A percentile compares a stretch with the other conserved stretches of the same genome.
These are phyloP conservation scores for Baorangia bicolor DNA, from an alignment of 768 basidiomycete genomes.

Conservation along the genomic window DNA sequence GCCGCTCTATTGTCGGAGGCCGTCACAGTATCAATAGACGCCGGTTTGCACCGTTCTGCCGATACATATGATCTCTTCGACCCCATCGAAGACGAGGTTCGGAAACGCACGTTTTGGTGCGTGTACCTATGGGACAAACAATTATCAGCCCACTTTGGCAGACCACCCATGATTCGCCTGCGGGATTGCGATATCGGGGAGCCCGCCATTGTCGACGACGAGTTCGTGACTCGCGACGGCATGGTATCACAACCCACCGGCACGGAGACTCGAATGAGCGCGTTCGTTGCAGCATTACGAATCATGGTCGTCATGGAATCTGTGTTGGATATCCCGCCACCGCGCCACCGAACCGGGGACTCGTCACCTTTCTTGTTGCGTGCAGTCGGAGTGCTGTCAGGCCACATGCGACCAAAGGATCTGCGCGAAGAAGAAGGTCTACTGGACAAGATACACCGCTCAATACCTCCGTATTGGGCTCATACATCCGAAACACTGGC, in stretches of 20 bases:
- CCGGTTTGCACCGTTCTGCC: conserved; percentile 83
- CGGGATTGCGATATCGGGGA: conserved; percentile 92
- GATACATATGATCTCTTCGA: conserved; percentile 87
- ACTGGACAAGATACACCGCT: conserved; percentile 74
- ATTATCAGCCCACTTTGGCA: conserved; percentile 82
- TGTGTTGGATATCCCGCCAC: conserved; percentile 79
- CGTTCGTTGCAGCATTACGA: conserved; percentile 74
- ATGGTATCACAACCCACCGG: conserved; percentile 65
- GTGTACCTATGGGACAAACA: conserved; percentile 98
- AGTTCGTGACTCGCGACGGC: conserved; percentile 77
- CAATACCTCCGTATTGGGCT: conserved; percentile 74
- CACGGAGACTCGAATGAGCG: conserved; percentile 72
- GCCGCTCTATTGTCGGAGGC: conserved; percentile 85
- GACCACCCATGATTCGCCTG: conserved; percentile 82
- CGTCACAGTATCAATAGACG: conserved; percentile 84
- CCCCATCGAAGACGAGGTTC: conserved; percentile 85
- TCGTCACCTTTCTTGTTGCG: conserved; percentile 75
- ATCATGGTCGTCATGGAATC: conserved; percentile 88
- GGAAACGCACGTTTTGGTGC: conserved; percentile 96
- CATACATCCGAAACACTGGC: conserved; percentile 79
- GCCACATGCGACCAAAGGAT: conserved; percentile 58
- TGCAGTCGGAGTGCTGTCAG: conserved; percentile 67
- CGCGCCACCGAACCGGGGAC: conserved; percentile 53
- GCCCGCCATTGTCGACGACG: conserved; percentile 83
- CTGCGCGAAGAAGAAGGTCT: conserved; percentile 78